Base-by-base conservation (phyloP, 768 basidiomycete species). In the Leccinellum rugosiceps region DNA sequence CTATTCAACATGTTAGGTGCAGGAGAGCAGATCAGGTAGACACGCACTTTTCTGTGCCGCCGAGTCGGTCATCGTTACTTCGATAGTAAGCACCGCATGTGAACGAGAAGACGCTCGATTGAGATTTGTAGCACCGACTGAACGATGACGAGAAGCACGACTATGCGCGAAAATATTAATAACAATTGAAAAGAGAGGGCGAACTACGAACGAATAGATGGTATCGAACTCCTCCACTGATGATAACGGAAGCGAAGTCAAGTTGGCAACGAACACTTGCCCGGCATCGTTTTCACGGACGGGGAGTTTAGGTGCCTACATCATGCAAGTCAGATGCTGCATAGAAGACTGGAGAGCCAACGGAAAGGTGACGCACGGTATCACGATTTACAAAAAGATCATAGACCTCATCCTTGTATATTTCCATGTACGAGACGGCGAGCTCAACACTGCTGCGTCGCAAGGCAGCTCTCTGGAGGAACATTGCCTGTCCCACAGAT, bases 371-470 rank as follows among this genome's bases (percentile, higher is more conserved):
- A 77, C 83, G 21, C 64, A 87, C 88, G 54, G 78, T 83, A 56
- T 88, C 88, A 52, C 88, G 77, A 52, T 81, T 77, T 1, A 90
- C 90, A 3, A 95, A 79, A 25, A 96, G 80, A 68, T 94, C 93
- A 65, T 90, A 94, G 3, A 90, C 88, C 60, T 95, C 93, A 66
- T 95, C 92, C 66, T 90, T 91, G 74, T 94, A 92, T 53, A 95
- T 92, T 69, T 95, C 92, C 83, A 92, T 89, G 60, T 94, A 94
- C 1, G 88, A 88, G 14, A 89, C 76, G 6, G 77, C 65, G 23
- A 86, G 72, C 1, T 78, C 76, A 5, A 84, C 77, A 35, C 77
- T 70, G 44, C 79, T 75, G 47, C 74, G 67, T 46, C 73, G 65
- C 45, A 79, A 66, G 21, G 69, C 50, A 50, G 70, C 62, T 64